Conservation (phyloP, 768 basidiomycete genomes). For the Rhodotorula babjevae region DNA sequence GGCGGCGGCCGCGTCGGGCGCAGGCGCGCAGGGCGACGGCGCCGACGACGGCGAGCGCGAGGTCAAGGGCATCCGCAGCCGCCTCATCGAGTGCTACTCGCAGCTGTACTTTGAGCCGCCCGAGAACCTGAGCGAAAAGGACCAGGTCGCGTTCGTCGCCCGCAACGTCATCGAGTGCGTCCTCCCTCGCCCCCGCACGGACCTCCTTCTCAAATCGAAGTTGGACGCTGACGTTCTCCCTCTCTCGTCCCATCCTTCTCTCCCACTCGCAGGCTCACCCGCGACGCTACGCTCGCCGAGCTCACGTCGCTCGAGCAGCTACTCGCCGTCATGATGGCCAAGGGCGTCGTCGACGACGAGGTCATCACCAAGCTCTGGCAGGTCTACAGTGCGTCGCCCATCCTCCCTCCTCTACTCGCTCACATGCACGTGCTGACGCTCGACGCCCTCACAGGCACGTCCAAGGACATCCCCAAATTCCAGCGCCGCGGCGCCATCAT, state of each 20-base stretch:
- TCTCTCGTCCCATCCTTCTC: background rate
- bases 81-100: constrained; percentile 82
- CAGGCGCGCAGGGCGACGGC: constrained; percentile 3
- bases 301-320: constrained; percentile 93
- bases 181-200: background rate
- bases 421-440: background rate
- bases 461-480: constrained; percentile 65
- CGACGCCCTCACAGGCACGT: constrained; percentile 56
- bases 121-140: constrained; percentile 62
- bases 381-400: constrained; percentile 73
- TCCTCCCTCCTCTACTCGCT: background rate
- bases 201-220: background rate
- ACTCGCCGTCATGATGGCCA: constrained; percentile 93
- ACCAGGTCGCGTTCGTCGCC: constrained; percentile 82
- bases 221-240: no score
- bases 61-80: constrained; percentile 78
- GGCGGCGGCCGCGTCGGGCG: constrained; percentile 45
- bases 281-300: constrained; percentile 86
- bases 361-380: constrained; percentile 91
- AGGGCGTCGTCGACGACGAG: constrained; percentile 72
- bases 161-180: constrained; percentile 94
- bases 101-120: constrained; percentile 81
- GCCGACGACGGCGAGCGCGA: constrained; percentile 62
- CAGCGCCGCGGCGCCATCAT: constrained; percentile 95
- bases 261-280: constrained; percentile 72